Base-by-base conservation (phyloP, 2,329 filamentous ascomycete species). In the Sphaerulina musiva region DNA sequence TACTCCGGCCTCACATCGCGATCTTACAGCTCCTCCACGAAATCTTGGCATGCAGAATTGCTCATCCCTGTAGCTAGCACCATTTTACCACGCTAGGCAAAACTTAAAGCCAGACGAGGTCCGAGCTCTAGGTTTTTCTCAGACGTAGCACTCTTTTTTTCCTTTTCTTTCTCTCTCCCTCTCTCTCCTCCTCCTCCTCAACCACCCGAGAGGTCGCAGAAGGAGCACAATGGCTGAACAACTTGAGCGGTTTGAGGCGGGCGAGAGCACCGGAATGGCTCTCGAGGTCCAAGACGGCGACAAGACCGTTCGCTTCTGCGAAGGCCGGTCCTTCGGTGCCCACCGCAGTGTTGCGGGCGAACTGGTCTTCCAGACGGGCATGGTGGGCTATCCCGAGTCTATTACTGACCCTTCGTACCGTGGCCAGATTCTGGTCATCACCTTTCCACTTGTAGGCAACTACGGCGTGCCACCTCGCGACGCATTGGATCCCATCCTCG, bases 291-390 rank as follows among this genome's bases (percentile, higher is more conserved):
- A 93, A 73, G 91, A 97, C 78, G 90, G 91, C 73, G 83, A 86
- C 55, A 82, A 64, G 31, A 56, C 58, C 55, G 59, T 70, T 51
- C 68, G 69, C 54, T 67, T 89, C 69, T 95, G 90, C 79, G 88
- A 95, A 71, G 93, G 93, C 65, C 90, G 89, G 78, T 95, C 90
- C 80, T 98, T 98, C 71, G 93, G 93, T 74, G 91, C 92, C 60
- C 80, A 89, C 69, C 95, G 91, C 81, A 95, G 89, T 76, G 84
- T 95, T 68, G 87, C 92, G 62, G 93, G 93, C 72, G 93, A 98
- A 79, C 80, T 98, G 71, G 93, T 98, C 75, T 98, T 98, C 78
- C 92, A 97, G 80, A 98, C 93, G 55, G 93, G 93, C 74, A 95
- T 97, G 91, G 93, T 97, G 65, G 93, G 93, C 69, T 98, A 98